Evolutionary conservation across 495 filamentous ascomycete genomes (phyloP).

Genomic region (Trypethelium eluteriae): DNA sequence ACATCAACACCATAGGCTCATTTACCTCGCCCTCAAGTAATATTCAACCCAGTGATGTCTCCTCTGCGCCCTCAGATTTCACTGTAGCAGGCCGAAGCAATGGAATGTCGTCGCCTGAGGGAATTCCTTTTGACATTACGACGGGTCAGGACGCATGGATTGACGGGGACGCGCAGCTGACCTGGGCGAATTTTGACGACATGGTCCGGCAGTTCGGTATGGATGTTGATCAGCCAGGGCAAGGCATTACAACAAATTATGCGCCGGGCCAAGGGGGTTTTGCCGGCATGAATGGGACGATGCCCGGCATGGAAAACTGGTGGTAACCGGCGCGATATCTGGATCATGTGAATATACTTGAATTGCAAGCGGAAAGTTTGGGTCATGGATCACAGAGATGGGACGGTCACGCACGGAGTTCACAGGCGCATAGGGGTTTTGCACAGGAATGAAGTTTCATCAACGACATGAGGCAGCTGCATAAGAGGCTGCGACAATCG

Average conservation of each 20-base stretch:
- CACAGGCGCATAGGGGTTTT: too few species aligned
- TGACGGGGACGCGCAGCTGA: slow-evolving; percentile 12
- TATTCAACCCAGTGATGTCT: background rate
- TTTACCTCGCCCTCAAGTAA: background rate
- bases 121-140: background rate
- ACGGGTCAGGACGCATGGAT: slow-evolving; percentile 5
- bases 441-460: too few species aligned
- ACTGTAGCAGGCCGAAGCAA: background rate
- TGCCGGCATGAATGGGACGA: background rate
- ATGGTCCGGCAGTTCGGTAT: slow-evolving; percentile 28
- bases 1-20: background rate
- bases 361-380: too few species aligned
- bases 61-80: background rate
- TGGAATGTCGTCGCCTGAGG: background rate
- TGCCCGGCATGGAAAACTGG: slow-evolving; percentile 9
- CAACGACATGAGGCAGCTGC: too few species aligned
- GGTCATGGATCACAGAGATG: too few species aligned
- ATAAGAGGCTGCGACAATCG: too few species aligned
- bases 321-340: background rate
- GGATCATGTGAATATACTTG: too few species aligned
- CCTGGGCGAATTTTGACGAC: slow-evolving; percentile 27
- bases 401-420: too few species aligned
- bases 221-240: slow-evolving; percentile 21
- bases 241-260: slow-evolving; percentile 1
- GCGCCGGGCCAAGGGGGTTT: slow-evolving; percentile 5